Evolutionary conservation across 148 eudicot genomes (phyloP).

Genomic region (Heliamphora exappendiculata): DNA sequence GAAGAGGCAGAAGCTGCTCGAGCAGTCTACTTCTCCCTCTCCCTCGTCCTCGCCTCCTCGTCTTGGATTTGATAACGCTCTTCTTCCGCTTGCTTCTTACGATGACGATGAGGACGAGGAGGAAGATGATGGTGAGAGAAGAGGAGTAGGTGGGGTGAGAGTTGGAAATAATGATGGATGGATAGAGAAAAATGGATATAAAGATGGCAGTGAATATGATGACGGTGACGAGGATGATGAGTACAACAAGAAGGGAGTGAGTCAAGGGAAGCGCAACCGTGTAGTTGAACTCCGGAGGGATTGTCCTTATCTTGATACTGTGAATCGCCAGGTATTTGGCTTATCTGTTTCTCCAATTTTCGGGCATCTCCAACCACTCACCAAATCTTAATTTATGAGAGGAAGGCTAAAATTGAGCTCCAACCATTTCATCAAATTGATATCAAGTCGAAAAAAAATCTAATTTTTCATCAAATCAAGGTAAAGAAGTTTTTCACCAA

Average conservation of each 20-base stretch:
- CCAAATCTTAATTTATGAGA: no score
- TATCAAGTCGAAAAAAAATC: no score
- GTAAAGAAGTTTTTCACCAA: no score
- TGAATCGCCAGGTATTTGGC: slow-evolving; percentile 74
- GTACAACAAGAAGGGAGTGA: slow-evolving; percentile 13
- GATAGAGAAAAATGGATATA: slow-evolving; percentile 17
- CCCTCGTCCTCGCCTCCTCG: slow-evolving; percentile 12
- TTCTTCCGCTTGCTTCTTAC: slow-evolving; percentile 69
- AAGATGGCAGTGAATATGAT: slow-evolving; percentile 10
- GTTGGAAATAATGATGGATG: slow-evolving; percentile 9
- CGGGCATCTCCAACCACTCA: no score
- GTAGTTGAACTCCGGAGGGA: slow-evolving; percentile 59
- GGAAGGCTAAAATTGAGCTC: no score
- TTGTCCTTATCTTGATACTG: slow-evolving; percentile 92
- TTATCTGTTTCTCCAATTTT: neutral
- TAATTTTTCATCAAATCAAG: no score
- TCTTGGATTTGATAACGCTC: slow-evolving; percentile 57
- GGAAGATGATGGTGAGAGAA: slow-evolving; percentile 42
- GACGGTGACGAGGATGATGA: slow-evolving; percentile 33
- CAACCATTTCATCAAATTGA: no score
- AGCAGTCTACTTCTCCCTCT: slow-evolving; percentile 17
- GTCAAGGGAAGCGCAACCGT: slow-evolving; percentile 38
- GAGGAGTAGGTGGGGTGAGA: slow-evolving; percentile 16
- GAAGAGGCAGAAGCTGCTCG: slow-evolving; percentile 50
- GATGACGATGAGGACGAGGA: slow-evolving; percentile 65